These are phyloP conservation scores for Exophiala sp. DNA, from an alignment of 2,329 filamentous ascomycete species.

Conservation along the genomic window DNA sequence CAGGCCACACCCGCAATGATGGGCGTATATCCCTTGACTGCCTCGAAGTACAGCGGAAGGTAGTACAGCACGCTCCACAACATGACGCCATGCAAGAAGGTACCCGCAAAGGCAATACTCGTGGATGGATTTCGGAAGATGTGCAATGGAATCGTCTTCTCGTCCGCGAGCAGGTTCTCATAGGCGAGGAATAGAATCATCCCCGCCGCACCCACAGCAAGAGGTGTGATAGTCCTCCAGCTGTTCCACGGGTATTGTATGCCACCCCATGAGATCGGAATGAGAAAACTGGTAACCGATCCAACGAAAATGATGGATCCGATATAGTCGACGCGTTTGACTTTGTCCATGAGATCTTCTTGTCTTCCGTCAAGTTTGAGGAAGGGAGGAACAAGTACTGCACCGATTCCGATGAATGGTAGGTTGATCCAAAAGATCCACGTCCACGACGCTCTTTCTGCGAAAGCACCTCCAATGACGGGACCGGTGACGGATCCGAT, in stretches of 20 bases:
- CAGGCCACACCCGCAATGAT: conserved; percentile 33
- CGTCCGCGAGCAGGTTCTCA: conserved; percentile 26
- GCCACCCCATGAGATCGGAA: conserved; percentile 47
- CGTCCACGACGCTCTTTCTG: conserved; percentile 27
- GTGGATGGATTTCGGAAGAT: conserved; percentile 46
- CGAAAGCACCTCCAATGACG: conserved; percentile 32
- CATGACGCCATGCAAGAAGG: conserved; percentile 39
- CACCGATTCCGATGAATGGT: conserved; percentile 52
- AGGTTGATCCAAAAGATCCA: conserved; percentile 52
- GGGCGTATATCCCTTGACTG: conserved; percentile 36
- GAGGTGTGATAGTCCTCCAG: neutral
- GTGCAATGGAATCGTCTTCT: conserved; percentile 41
- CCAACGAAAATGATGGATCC: conserved; percentile 49
- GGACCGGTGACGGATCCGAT: conserved; percentile 25
- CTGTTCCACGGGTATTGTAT: neutral
- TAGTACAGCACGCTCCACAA: conserved; percentile 40
- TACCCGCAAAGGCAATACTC: conserved; percentile 32
- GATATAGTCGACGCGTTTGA: conserved; percentile 58
- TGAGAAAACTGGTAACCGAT: conserved; percentile 43
- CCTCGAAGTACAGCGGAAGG: conserved; percentile 48
- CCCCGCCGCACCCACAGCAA: neutral
- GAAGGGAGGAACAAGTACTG: conserved; percentile 40
- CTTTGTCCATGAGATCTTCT: conserved; percentile 24
- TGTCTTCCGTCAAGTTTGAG: neutral
- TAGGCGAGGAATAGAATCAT: conserved; percentile 30